Base-by-base conservation (phyloP, 192 early-diverging fungal genomes). In the Glomus cerebriforme region DNA sequence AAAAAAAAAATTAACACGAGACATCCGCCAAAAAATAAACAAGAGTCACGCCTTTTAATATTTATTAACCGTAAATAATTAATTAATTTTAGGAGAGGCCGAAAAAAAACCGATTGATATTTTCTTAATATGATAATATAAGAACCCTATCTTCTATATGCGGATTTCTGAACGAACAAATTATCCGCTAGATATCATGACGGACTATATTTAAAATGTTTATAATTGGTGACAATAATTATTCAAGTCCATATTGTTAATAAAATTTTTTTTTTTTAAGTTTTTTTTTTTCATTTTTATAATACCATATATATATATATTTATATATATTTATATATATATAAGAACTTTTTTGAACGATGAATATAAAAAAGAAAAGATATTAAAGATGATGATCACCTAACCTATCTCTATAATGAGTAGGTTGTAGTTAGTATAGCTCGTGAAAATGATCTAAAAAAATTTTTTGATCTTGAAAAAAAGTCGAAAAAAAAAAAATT, bases 101-200 rank as follows among this genome's bases (percentile, higher is more conserved):
- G 17, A 54, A 54, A 3, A 17, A 54, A 5, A 3, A 19, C 47
- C 47, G 17, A 54, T 54, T 19, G 47, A 19, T 47, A 47, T 13
- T 63, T 63, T 63, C 12, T 27, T 27, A 29, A 29, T 29, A 62
- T 27, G n/a, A 62, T 2, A 62, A 12, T 0, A 62, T 27, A 62
- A 62, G 29, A 29, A 29, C 60, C 62, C 62, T 64, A 64, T 64
- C 10, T 27, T 31, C 62, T 64, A 64, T 64, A 31, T 64, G 62
- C n/a, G 62, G 62, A 64, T 64, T 64, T 64, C 62, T 64, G 17
- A 64, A 13, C 62, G 62, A 64, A 29, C 47, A 54, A 54, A 19
- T 4, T 17, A 49, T 49, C 15, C 15, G 47, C 47, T 47, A 47
- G 5, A 59, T 26, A 60, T 60, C 27, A 64, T 17, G 24, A 26